Percentiles rank a stretch among this genome's conserved stretches.
phyloP scores from a whole-genome alignment of 495 filamentous ascomycete genomes.

The Staphylotrichum longicolle region DNA sequence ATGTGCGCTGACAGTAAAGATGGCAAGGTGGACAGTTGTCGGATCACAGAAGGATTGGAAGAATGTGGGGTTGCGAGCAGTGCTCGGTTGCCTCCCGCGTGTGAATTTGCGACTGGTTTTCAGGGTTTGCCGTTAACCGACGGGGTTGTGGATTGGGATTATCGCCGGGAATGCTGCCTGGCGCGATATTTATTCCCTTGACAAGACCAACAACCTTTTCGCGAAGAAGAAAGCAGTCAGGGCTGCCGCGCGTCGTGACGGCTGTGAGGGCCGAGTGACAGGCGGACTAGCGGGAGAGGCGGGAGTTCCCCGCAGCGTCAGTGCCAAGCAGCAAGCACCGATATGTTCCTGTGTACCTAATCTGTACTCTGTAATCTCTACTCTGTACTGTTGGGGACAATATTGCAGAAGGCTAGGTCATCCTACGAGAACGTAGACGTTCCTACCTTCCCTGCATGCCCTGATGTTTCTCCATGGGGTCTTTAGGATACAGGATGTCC shows the following conservation, averaged over 20 bases:
- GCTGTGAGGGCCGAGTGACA: conserved; percentile 9
- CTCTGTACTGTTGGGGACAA: too few relatives aligned
- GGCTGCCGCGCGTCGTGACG: conserved; percentile 17
- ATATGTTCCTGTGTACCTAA: too few relatives aligned
- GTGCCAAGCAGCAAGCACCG: background rate
- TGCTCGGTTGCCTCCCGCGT: background rate
- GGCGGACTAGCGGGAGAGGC: background rate
- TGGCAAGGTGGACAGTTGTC: background rate
- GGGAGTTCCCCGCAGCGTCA: conserved; percentile 13
- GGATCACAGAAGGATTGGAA: conserved; percentile 8
- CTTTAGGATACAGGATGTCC: too few relatives aligned
- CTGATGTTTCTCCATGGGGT: too few relatives aligned
- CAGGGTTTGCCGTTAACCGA: background rate
- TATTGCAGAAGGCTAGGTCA: too few relatives aligned
- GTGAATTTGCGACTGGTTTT: background rate
- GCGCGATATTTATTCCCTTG: background rate
- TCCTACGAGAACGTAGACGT: too few relatives aligned
- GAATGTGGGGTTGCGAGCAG: conserved; percentile 9
- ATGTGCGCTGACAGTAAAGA: conserved; percentile 3
- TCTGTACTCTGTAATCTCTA: too few relatives aligned
- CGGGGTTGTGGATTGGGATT: too few relatives aligned
- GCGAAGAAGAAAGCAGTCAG: background rate
- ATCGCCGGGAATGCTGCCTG: background rate
- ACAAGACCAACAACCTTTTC: background rate
- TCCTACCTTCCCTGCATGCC: too few relatives aligned